These are phyloP conservation scores for Gynandropsis gynandra DNA, from an alignment of 345 rosid species.

Conservation along the genomic window DNA sequence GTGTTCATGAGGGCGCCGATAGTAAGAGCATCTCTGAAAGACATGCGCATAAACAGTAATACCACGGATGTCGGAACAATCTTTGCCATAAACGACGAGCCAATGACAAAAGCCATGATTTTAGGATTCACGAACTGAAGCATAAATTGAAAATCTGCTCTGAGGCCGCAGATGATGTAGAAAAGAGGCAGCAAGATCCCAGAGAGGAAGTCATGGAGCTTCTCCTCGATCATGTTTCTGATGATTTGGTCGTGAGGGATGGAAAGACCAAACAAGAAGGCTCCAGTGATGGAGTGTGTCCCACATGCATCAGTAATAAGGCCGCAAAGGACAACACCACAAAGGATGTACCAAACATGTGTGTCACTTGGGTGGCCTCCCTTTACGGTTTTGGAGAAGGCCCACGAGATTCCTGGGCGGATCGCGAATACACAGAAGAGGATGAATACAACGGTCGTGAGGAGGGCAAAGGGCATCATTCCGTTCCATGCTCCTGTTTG, in stretches of 20 bases:
- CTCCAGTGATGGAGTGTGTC: conserved; percentile 45
- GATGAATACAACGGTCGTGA: conserved; percentile 26
- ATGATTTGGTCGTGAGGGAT: conserved; percentile 39
- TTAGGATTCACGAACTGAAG: background rate
- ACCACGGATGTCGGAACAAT: conserved; percentile 31
- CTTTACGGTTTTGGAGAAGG: conserved; percentile 18
- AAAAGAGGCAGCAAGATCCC: conserved; percentile 44
- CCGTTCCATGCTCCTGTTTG: conserved; percentile 4
- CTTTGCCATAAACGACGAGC: conserved; percentile 30
- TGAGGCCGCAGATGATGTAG: conserved; percentile 37
- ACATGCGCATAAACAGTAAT: conserved; percentile 22
- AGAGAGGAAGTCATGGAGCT: conserved; percentile 35
- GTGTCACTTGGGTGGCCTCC: conserved; percentile 29
- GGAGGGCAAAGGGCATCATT: background rate
- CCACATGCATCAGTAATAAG: conserved; percentile 48
- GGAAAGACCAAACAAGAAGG: conserved; percentile 56
- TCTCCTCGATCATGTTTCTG: conserved; percentile 29
- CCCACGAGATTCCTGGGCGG: conserved; percentile 39
- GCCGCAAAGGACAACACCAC: conserved; percentile 36
- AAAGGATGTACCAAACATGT: conserved; percentile 38
- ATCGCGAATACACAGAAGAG: conserved; percentile 28
- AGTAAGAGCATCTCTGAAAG: conserved; percentile 33
- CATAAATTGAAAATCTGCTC: conserved; percentile 25
- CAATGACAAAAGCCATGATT: conserved; percentile 14
- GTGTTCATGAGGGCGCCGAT: conserved; percentile 62